Percentiles rank a stretch among this genome's conserved stretches.
Conservation (phyloP, 768 basidiomycete species). For the Hygrophorus russula region DNA sequence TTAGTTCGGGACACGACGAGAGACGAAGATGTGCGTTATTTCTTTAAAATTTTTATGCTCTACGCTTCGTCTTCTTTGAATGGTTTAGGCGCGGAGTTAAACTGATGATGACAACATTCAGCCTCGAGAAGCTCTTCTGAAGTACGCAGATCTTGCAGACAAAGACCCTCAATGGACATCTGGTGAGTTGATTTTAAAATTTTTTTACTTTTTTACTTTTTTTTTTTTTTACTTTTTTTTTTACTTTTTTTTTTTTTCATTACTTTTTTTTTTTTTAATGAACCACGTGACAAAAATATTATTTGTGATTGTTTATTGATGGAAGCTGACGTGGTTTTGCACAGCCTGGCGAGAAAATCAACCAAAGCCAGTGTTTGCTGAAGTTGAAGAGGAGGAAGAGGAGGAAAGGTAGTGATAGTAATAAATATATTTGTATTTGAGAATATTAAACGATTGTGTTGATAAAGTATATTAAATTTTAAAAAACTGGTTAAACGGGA, state of each 20-base stretch:
- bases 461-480: too few relatives aligned
- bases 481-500: conserved; percentile 12
- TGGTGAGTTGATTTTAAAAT: conserved; percentile 41
- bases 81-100: conserved; percentile 4
- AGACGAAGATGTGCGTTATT: conserved; percentile 84
- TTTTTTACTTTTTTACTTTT: conserved; percentile 10
- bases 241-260: conserved; percentile 4
- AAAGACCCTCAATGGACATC: conserved; percentile 75
- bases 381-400: conserved; percentile 48
- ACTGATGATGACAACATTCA: conserved; percentile 21
- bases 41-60: conserved; percentile 13
- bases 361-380: conserved; percentile 76
- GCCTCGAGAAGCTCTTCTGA: conserved; percentile 96
- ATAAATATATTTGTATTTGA: too few relatives aligned
- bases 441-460: too few relatives aligned
- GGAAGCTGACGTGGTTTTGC: conserved; percentile 52
- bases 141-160: conserved; percentile 72
- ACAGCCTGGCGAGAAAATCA: conserved; percentile 82
- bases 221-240: conserved; percentile 7
- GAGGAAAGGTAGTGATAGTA: conserved; percentile 30
- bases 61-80: conserved; percentile 1
- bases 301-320: conserved; percentile 30
- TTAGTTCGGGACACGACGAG: conserved; percentile 84
- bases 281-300: conserved; percentile 19
- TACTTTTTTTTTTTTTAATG: conserved; percentile 5